phyloP scores from a whole-genome alignment of 305 asterid species.

The Stenogyne calaminthoides region DNA sequence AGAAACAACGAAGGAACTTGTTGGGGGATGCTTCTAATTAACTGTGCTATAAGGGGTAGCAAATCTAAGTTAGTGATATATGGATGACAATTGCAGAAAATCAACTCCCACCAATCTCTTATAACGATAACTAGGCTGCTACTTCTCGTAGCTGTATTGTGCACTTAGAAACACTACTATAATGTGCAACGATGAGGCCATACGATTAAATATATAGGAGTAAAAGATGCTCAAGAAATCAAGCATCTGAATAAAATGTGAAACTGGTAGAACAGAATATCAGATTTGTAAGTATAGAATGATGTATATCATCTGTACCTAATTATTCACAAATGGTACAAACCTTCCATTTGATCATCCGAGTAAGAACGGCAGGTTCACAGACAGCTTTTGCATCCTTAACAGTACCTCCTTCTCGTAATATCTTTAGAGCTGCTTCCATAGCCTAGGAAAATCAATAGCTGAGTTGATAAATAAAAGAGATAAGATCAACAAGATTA shows the following conservation, averaged over 20 bases:
- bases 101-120: slow-evolving; percentile 16
- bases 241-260: slow-evolving; percentile 12
- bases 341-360: slow-evolving; percentile 75
- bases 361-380: slow-evolving; percentile 63
- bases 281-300: slow-evolving; percentile 15
- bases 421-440: slow-evolving; percentile 56
- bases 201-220: not conserved
- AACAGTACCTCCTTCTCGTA: slow-evolving; percentile 62
- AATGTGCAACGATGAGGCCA: slow-evolving; percentile 18
- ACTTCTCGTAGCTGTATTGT: slow-evolving; percentile 14
- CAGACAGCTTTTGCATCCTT: slow-evolving; percentile 80
- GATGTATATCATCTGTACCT: slow-evolving; percentile 3
- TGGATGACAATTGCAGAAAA: not conserved
- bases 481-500: slow-evolving; percentile 13
- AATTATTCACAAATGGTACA: slow-evolving; percentile 7
- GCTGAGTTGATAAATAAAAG: slow-evolving; percentile 17
- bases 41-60: not conserved
- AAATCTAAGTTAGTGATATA: slow-evolving; percentile 14
- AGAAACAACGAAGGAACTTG: not conserved
- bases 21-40: not conserved
- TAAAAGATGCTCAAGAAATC: not conserved
- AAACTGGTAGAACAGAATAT: not conserved
- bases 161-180: not conserved
- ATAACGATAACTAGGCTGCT: slow-evolving; percentile 21
- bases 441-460: slow-evolving; percentile 52